These are phyloP conservation scores for Candida sphagnicola DNA, from an alignment of 805 yeast species.

Conservation along the genomic window DNA sequence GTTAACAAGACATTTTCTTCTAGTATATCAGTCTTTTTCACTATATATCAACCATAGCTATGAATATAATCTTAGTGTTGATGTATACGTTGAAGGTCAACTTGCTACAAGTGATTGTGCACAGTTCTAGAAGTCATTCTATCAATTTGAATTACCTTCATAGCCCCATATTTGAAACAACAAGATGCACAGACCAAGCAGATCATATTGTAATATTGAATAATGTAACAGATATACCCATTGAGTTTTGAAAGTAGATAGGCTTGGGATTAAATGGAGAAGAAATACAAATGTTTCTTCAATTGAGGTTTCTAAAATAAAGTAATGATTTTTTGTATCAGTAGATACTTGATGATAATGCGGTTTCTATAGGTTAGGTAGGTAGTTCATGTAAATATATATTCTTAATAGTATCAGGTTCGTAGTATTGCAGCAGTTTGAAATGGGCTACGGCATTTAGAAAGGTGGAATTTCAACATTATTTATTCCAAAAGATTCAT, in stretches of 20 bases:
- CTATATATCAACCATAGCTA: slow-evolving; percentile 10
- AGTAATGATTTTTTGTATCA: no score
- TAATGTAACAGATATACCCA: slow-evolving; percentile 32
- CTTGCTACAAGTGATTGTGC: slow-evolving; percentile 30
- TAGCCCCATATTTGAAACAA: slow-evolving; percentile 27
- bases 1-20: no score
- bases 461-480: slow-evolving; percentile 4
- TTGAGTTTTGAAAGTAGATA: background rate
- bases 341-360: no score
- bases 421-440: no score
- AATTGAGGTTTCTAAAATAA: no score
- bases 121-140: slow-evolving; percentile 29
- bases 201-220: slow-evolving; percentile 19
- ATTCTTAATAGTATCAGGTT: no score
- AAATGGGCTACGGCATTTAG: no score
- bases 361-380: no score
- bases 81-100: slow-evolving; percentile 36
- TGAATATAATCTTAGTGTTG: slow-evolving; percentile 31
- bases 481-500: slow-evolving; percentile 15
- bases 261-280: no score
- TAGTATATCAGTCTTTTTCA: no score
- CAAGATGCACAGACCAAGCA: slow-evolving; percentile 18
- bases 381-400: no score
- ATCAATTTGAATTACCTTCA: slow-evolving; percentile 28
- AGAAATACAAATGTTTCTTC: no score